phyloP scores from a whole-genome alignment of 345 rosid genomes.

The Eucalyptus sideroxylon region DNA sequence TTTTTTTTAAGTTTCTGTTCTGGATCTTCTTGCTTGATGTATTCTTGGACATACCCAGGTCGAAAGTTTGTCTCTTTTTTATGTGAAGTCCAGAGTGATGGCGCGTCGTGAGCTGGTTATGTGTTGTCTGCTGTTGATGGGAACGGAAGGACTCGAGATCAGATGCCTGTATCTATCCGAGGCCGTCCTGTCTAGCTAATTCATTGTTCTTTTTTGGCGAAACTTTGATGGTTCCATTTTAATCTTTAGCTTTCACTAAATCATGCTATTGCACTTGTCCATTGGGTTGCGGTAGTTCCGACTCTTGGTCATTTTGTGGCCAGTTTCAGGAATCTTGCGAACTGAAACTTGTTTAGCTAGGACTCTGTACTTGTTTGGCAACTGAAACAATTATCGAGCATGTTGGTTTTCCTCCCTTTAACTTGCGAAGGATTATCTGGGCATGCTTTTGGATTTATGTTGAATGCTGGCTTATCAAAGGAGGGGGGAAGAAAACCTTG shows the following conservation, averaged over 20 bases:
- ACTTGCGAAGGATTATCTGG: background rate
- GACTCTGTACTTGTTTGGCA: background rate
- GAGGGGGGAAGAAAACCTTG: background rate
- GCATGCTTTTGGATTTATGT: background rate
- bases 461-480: background rate
- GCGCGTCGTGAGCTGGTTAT: background rate
- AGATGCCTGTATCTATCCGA: background rate
- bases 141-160: background rate
- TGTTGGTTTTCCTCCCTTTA: background rate
- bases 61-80: background rate
- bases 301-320: background rate
- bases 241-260: background rate
- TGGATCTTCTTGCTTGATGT: background rate
- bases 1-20: background rate
- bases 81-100: background rate
- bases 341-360: background rate
- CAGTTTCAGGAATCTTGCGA: background rate
- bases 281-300: background rate
- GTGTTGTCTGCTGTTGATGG: background rate
- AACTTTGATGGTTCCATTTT: background rate
- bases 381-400: background rate
- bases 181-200: background rate
- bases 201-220: background rate
- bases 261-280: background rate
- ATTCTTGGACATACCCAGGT: background rate